A percentile compares a stretch with the other conserved stretches of the same genome.
Conservation (phyloP, 2,329 filamentous ascomycete species). For the Penicillium sp. region DNA sequence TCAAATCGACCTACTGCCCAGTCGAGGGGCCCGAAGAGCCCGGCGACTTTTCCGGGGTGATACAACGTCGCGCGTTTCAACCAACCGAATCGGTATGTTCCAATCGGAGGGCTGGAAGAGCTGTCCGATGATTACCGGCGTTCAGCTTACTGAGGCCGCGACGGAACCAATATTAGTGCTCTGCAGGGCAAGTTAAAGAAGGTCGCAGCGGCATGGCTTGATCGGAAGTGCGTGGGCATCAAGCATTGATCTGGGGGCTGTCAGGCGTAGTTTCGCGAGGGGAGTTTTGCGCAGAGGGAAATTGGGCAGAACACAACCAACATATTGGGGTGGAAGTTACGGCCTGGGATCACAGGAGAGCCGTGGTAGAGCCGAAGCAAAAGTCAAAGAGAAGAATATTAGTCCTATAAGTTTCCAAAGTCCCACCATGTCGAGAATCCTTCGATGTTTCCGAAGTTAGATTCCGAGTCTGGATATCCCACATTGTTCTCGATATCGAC, state of each 20-base stretch:
- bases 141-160: conserved; percentile 60
- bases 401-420: conserved; percentile 35
- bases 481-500: conserved; percentile 32
- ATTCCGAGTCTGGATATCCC: conserved; percentile 29
- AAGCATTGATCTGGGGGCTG: neutral
- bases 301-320: neutral
- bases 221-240: neutral
- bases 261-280: conserved; percentile 14
- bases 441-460: conserved; percentile 31
- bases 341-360: conserved; percentile 2
- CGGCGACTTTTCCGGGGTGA: conserved; percentile 58
- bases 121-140: conserved; percentile 62
- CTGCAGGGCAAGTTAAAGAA: conserved; percentile 51
- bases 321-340: conserved; percentile 1
- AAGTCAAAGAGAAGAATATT: conserved; percentile 27
- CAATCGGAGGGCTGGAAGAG: conserved; percentile 65
- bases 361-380: conserved; percentile 11
- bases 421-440: conserved; percentile 40
- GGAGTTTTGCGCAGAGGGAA: conserved; percentile 15
- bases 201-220: conserved; percentile 15
- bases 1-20: conserved; percentile 67
- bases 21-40: conserved; percentile 62
- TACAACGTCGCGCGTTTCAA: conserved; percentile 70
- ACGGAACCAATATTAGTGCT: conserved; percentile 58
- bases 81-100: conserved; percentile 55